Evolutionary conservation across 352 stramenopile genomes (phyloP), one percentile per base, ranked within the genome.

Genomic region (Salisapilia sapeloensis): DNA sequence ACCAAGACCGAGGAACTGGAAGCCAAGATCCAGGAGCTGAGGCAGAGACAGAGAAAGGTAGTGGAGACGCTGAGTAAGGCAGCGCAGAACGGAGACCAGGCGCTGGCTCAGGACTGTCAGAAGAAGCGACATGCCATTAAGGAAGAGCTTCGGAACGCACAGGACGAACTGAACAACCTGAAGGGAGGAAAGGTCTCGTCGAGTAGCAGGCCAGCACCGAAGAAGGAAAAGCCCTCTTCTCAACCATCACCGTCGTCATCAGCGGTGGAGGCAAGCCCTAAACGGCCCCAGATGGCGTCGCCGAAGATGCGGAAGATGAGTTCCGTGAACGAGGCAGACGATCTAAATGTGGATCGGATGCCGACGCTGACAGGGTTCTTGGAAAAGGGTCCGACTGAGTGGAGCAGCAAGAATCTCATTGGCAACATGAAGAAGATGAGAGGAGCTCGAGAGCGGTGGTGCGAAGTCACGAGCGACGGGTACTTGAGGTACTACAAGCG

Each of bases 401-500:
- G 71, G 69, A 81, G 67, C 21, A 58, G 78, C 24, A 56, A 57
- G 19, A 70, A 70, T 0, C 40, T 91, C 13, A 78, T 87, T 36
- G 65, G 61, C 29, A 74, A 69, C 44, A 87, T 87, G 65, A 86
- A 86, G 47, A 67, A 70, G 2, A 91, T 87, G 75, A 71, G 75
- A 22, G 75, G 75, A 14, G 54, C 71, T 2, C 71, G 75, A 32
- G 75, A 87, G 51, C 71, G 75, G 7, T 91, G 75, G 75, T 91
- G 75, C 39, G 63, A 83, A 26, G 75, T 91, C 35, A 76, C 60
- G 3, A 13, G 51, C 1, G 60, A 82, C 25, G 75, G 75, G 9
- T 60, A 56, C 23, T 55, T 91, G 40, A 66, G 76, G 50, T 91
- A 91, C 38, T 91, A 84, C 59, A 91, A 91, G 48, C 71, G 74